These are phyloP conservation scores for Coleophoma cylindrospora DNA, from an alignment of 2,329 filamentous ascomycete genomes.

Conservation along the genomic window DNA sequence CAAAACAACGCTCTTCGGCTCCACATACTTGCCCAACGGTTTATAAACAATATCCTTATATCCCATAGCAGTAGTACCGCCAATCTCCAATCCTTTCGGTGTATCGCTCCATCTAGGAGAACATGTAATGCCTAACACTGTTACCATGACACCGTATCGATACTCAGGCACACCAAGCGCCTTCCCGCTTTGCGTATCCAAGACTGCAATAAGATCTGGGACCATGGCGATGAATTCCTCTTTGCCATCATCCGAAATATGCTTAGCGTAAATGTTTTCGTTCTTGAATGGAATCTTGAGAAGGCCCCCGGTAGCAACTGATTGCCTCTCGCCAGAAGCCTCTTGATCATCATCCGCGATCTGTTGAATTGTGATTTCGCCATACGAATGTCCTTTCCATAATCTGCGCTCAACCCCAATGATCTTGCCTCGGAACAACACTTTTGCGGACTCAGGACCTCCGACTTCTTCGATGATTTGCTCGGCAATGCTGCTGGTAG, in stretches of 20 bases:
- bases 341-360: slow-evolving; percentile 31
- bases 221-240: slow-evolving; percentile 37
- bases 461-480: slow-evolving; percentile 54
- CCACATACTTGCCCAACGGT: slow-evolving; percentile 44
- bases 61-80: slow-evolving; percentile 43
- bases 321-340: slow-evolving; percentile 18
- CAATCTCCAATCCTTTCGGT: slow-evolving; percentile 40
- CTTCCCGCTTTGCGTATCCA: slow-evolving; percentile 42
- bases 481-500: slow-evolving; percentile 49
- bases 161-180: slow-evolving; percentile 49
- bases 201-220: slow-evolving; percentile 42
- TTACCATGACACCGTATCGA: slow-evolving; percentile 45
- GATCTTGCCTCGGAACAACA: slow-evolving; percentile 62
- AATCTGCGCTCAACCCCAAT: slow-evolving; percentile 51
- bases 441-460: slow-evolving; percentile 43
- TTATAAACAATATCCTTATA: slow-evolving; percentile 42
- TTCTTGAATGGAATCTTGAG: slow-evolving; percentile 70
- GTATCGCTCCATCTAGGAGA: slow-evolving; percentile 49
- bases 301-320: slow-evolving; percentile 34
- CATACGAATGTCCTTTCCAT: slow-evolving; percentile 53
- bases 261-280: slow-evolving; percentile 60
- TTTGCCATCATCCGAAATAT: slow-evolving; percentile 9
- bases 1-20: slow-evolving; percentile 48
- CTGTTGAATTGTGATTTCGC: slow-evolving; percentile 51
- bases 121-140: slow-evolving; percentile 48